Base-by-base conservation (phyloP, 495 filamentous ascomycete genomes). In the Neurospora sp. region DNA sequence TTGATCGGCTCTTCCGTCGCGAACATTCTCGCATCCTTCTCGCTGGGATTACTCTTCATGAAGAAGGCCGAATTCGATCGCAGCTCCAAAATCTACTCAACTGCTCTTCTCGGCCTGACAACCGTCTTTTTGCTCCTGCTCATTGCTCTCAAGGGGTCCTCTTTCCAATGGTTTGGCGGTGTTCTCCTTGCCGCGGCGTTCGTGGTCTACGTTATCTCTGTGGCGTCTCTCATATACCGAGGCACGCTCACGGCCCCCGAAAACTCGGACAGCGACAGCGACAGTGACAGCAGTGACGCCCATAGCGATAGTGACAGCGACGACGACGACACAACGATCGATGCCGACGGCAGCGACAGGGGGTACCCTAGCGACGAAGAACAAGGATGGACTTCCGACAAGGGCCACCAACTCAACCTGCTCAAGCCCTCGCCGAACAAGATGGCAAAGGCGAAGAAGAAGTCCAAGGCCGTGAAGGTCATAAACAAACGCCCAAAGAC, bases 21-120 rank as follows among this genome's bases (percentile, higher is more conserved):
- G 62, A 89, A 89, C 71, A 85, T 89, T 59, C 83, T 89, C 11
- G 86, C 84, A 8, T 86, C 87, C 4, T 89, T 89, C 76, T 86
- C 87, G 1, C 77, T 89, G 9, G 87, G 85, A 7, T 79, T 89
- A 0, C 71, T 88, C 9, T 84, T 82, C 72, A 77, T 85, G 71
- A 75, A 78, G 0, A 73, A 72, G 0, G 71, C 80, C 54, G 70
- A 72, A 8, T 87, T 87, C 73, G 87, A 86, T 72, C 71, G 74
- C 15, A 86, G 83, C 69, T 81, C 85, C 39, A 85, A 83, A 73
- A 81, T 88, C n/a, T 89, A 88, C 76, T 77, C 81, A 0, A 73
- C 76, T 0, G 70, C 84, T 2, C 76, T 83, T n/a, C 74, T 87
- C 39, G 39, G 78, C 9, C 24, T 86, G 2, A 86, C 85, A 0